These are phyloP conservation scores for Fusarium floridanum DNA, from an alignment of 2,329 filamentous ascomycete genomes.

Conservation along the genomic window DNA sequence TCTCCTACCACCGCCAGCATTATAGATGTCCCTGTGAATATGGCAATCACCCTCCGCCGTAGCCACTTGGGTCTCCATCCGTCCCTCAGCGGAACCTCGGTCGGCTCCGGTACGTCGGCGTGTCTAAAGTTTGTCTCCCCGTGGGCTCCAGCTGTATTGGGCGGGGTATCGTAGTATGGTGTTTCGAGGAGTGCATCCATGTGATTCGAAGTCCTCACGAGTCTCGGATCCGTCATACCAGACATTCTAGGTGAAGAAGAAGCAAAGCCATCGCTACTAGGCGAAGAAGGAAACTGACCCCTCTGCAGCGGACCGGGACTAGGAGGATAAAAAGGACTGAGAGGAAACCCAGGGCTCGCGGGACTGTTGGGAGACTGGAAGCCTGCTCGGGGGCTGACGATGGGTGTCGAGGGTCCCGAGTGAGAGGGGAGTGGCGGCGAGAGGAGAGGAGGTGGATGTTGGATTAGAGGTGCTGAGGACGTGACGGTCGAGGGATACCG, in stretches of 20 bases:
- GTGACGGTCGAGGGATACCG: constrained; percentile 38
- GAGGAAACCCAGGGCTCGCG: constrained; percentile 36
- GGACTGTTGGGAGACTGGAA: constrained; percentile 30
- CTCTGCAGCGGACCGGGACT: constrained; percentile 29
- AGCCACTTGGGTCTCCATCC: constrained; percentile 47
- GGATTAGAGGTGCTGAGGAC: constrained; percentile 35
- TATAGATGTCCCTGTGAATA: constrained; percentile 38
- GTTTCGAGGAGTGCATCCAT: constrained; percentile 41
- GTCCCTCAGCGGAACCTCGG: constrained; percentile 37
- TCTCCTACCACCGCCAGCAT: constrained; percentile 42
- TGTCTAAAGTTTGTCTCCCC: constrained; percentile 22
- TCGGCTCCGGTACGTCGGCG: constrained; percentile 29
- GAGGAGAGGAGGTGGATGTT: constrained; percentile 33
- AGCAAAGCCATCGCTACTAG: constrained; percentile 37
- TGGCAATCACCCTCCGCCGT: constrained; percentile 32
- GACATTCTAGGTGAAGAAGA: constrained; percentile 17
- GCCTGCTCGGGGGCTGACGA: constrained; percentile 23
- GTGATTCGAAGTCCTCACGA: constrained; percentile 20
- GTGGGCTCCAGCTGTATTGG: constrained; percentile 26
- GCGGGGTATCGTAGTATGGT: constrained; percentile 44
- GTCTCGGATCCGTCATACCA: constrained; percentile 23
- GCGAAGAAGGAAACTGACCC: constrained; percentile 33
- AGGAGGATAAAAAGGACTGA: constrained; percentile 36
- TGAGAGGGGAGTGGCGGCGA: constrained; percentile 40
- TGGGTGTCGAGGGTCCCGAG: constrained; percentile 35